Conservation (phyloP, 2,329 filamentous ascomycete genomes). For the Fusarium tjaetaba region DNA sequence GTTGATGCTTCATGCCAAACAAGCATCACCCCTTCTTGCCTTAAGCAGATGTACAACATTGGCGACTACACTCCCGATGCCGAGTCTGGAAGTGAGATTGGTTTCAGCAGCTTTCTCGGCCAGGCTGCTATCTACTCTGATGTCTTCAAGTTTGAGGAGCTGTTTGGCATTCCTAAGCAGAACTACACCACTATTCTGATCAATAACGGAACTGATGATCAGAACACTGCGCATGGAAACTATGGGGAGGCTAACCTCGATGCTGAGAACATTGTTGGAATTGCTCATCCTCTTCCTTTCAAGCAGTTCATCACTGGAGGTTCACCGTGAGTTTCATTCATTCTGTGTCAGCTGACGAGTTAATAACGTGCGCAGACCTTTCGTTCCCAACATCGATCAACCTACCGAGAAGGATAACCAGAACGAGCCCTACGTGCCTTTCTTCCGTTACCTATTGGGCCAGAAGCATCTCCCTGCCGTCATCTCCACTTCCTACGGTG, state of each 20-base stretch:
- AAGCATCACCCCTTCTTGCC: conserved; percentile 24
- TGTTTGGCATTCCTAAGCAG: conserved; percentile 20
- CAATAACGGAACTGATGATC: conserved; percentile 23
- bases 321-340: not conserved
- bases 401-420: conserved; percentile 20
- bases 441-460: conserved; percentile 11
- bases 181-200: conserved; percentile 24
- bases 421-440: conserved; percentile 21
- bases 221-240: conserved; percentile 1
- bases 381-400: conserved; percentile 24
- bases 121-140: conserved; percentile 24
- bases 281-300: conserved; percentile 29
- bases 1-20: conserved; percentile 29
- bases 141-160: conserved; percentile 24
- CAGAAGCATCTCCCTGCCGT: conserved; percentile 15
- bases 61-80: conserved; percentile 19
- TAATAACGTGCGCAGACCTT: not conserved
- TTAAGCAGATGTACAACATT: conserved; percentile 33
- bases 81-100: conserved; percentile 21
- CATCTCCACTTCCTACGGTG: conserved; percentile 18
- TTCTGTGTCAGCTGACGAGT: rapidly evolving
- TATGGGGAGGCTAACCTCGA: conserved; percentile 20
- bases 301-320: conserved; percentile 30
- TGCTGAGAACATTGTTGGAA: conserved; percentile 29
- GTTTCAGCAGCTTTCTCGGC: conserved; percentile 26